Evolutionary conservation across 441 rosid genomes (phyloP).

Genomic region (Codiaeum variegatum): DNA sequence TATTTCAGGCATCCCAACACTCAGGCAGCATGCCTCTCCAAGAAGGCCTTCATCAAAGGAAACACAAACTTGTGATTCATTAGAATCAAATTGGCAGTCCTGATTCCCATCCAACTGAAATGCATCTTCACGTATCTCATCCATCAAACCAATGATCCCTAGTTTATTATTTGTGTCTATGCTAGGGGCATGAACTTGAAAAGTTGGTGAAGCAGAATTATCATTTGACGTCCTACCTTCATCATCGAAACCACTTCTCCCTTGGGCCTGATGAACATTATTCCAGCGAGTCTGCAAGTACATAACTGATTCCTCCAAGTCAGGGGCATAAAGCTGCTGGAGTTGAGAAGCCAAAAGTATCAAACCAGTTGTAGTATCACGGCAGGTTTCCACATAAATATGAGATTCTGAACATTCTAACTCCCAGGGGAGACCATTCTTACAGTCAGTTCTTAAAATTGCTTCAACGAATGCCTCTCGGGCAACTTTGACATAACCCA

Average conservation of each 20-base stretch:
- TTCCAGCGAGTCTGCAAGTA: slow-evolving; percentile 91
- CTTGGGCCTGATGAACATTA: slow-evolving; percentile 53
- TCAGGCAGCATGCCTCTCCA: slow-evolving; percentile 40
- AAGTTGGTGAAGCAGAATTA: slow-evolving; percentile 37
- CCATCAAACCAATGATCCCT: slow-evolving; percentile 59
- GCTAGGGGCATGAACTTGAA: slow-evolving; percentile 36
- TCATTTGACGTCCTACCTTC: slow-evolving; percentile 24
- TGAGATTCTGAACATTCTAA: slow-evolving; percentile 74
- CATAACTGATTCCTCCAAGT: slow-evolving; percentile 78
- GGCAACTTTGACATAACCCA: slow-evolving; percentile 88
- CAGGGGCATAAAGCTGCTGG: slow-evolving; percentile 88
- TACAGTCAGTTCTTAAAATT: slow-evolving; percentile 53
- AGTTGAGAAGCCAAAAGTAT: slow-evolving; percentile 75
- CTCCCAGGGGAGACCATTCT: slow-evolving; percentile 68
- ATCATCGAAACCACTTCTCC: slow-evolving; percentile 36
- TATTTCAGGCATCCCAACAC: slow-evolving; percentile 38
- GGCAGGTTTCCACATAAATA: slow-evolving; percentile 72
- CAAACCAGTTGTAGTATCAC: slow-evolving; percentile 79
- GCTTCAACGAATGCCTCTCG: slow-evolving; percentile 66
- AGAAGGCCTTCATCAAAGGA: slow-evolving; percentile 40
- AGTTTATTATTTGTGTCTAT: slow-evolving; percentile 31
- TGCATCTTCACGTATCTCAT: slow-evolving; percentile 79
- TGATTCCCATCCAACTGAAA: slow-evolving; percentile 51
- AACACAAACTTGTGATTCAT: slow-evolving; percentile 35
- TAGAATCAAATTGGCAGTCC: slow-evolving; percentile 36